Evolutionary conservation across 2,329 filamentous ascomycete species (phyloP).

Genomic region (Fusarium sp.): DNA sequence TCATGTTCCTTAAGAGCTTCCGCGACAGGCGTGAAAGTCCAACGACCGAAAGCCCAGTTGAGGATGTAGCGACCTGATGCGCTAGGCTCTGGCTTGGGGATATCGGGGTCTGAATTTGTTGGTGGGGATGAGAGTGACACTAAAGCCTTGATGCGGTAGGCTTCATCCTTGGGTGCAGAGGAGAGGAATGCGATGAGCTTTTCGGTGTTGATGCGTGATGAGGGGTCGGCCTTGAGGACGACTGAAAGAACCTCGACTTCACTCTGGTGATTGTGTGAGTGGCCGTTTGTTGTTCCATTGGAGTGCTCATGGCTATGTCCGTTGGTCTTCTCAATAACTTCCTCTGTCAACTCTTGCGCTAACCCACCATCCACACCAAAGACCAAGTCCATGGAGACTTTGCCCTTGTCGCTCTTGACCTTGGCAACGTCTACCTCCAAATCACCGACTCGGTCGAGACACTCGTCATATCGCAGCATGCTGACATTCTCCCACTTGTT

Average conservation of each 20-base stretch:
- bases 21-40: constrained; percentile 80
- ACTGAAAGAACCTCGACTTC: constrained; percentile 94
- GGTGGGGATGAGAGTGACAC: constrained; percentile 62
- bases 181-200: constrained; percentile 76
- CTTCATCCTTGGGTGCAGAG: constrained; percentile 87
- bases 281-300: constrained; percentile 53
- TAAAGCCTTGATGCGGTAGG: constrained; percentile 91
- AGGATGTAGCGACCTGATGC: constrained; percentile 77
- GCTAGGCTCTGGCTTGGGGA: constrained; percentile 49
- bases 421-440: constrained; percentile 83
- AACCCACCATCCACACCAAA: constrained; percentile 90
- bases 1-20: constrained; percentile 61
- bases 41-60: constrained; percentile 97
- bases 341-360: constrained; percentile 65
- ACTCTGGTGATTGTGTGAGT: constrained; percentile 72
- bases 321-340: constrained; percentile 47
- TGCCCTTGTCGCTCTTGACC: constrained; percentile 86
- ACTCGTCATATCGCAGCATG: constrained; percentile 80
- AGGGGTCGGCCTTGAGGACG: constrained; percentile 65
- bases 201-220: constrained; percentile 63
- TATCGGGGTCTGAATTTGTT: constrained; percentile 63
- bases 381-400: constrained; percentile 81
- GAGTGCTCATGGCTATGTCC: constrained; percentile 53
- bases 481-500: constrained; percentile 90
- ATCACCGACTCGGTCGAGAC: constrained; percentile 82